phyloP scores from a whole-genome alignment of 176 grass and related monocot genomes.

The Avena eriantha region DNA sequence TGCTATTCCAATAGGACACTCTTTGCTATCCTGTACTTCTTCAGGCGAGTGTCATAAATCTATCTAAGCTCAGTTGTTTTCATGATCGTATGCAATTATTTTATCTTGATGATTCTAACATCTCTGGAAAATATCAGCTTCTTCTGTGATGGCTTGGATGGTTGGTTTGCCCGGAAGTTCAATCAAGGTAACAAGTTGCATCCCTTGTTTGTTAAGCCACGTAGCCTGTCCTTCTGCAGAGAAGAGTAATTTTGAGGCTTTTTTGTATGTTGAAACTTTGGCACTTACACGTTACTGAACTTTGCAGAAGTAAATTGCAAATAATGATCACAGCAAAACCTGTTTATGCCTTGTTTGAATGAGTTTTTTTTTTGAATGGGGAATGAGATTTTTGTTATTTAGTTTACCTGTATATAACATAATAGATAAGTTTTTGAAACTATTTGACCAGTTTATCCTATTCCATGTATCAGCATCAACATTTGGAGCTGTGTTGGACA shows the following conservation, averaged over 20 bases:
- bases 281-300: conserved; percentile 16
- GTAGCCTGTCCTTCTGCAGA: not conserved
- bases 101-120: conserved; percentile 39
- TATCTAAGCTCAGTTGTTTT: not conserved
- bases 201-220: not conserved
- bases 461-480: conserved; percentile 79
- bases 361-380: not conserved
- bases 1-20: conserved; percentile 71
- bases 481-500: conserved; percentile 98
- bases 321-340: not conserved
- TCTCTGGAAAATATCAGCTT: conserved; percentile 56
- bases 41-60: conserved; percentile 55
- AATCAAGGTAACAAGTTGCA: conserved; percentile 65
- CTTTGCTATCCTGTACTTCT: conserved; percentile 89
- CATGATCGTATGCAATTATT: not conserved
- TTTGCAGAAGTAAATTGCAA: not conserved
- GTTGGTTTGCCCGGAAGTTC: conserved; percentile 78
- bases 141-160: conserved; percentile 76
- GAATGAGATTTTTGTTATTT: not conserved
- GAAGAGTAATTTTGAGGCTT: not conserved
- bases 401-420: conserved; percentile 4
- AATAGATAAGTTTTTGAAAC: not conserved
- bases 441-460: conserved; percentile 37
- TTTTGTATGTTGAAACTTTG: not conserved
- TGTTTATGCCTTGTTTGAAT: not conserved